Evolutionary conservation across 176 grass and related monocot genomes (phyloP).

Genomic region (Oryza brachyantha): DNA sequence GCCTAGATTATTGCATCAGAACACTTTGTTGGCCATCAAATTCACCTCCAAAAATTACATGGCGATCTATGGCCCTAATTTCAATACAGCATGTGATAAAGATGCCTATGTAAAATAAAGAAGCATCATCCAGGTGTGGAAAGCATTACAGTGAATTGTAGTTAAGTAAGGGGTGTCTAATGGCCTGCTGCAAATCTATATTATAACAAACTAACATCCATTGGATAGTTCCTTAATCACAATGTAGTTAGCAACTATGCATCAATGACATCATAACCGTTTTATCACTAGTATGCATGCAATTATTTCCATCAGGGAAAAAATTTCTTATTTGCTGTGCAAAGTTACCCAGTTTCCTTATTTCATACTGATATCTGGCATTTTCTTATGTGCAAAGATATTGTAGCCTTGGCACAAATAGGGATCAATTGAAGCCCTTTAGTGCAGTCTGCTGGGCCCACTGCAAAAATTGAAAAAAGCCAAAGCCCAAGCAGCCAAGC

Average conservation of each 20-base stretch:
- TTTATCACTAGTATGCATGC: background rate
- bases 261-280: background rate
- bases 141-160: background rate
- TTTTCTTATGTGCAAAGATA: background rate
- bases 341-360: background rate
- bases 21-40: constrained; percentile 4
- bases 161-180: background rate
- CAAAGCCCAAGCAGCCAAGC: background rate
- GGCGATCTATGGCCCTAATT: background rate
- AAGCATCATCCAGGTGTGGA: background rate
- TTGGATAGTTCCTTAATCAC: background rate
- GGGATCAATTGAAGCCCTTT: background rate
- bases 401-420: background rate
- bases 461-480: background rate
- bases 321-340: background rate
- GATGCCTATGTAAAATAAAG: background rate
- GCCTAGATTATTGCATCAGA: background rate
- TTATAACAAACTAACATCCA: background rate
- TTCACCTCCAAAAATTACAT: constrained; percentile 17
- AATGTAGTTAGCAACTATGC: background rate
- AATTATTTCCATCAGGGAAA: background rate
- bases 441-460: background rate
- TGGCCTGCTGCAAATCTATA: background rate
- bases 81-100: background rate
- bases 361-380: too few relatives aligned